phyloP scores from a whole-genome alignment of 2,329 filamentous ascomycete genomes.

The Phaeosphaeria sp. region DNA sequence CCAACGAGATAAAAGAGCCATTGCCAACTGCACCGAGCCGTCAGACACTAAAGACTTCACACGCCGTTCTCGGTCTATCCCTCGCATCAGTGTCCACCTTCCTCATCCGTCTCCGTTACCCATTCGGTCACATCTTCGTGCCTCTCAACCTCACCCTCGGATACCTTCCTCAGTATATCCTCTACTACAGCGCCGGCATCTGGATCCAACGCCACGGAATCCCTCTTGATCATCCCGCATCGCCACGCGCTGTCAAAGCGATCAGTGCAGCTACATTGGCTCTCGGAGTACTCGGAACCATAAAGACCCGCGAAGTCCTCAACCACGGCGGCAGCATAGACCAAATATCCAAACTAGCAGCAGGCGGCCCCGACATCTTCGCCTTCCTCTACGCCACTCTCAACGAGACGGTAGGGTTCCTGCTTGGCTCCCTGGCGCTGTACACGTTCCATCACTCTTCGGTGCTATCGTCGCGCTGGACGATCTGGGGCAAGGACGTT shows the following conservation, averaged over 20 bases:
- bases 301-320: neutral
- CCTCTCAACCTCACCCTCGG: constrained; percentile 15
- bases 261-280: neutral
- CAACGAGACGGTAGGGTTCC: constrained; percentile 16
- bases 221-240: neutral
- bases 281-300: neutral
- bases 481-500: constrained; percentile 3
- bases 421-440: constrained; percentile 2
- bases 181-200: constrained; percentile 22
- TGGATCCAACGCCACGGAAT: neutral
- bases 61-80: constrained; percentile 5
- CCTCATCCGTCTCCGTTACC: constrained; percentile 14
- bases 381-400: constrained; percentile 15
- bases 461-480: constrained; percentile 2
- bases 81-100: constrained; percentile 6
- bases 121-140: constrained; percentile 10
- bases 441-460: constrained; percentile 3
- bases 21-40: neutral
- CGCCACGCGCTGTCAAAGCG: neutral
- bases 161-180: constrained; percentile 23
- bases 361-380: constrained; percentile 12
- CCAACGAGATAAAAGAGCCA: neutral
- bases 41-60: neutral
- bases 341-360: neutral
- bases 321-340: neutral